Evolutionary conservation across 306 rosid genomes (phyloP), one percentile per base, ranked within the genome.

Genomic region (Psophocarpus tetragonolobus): DNA sequence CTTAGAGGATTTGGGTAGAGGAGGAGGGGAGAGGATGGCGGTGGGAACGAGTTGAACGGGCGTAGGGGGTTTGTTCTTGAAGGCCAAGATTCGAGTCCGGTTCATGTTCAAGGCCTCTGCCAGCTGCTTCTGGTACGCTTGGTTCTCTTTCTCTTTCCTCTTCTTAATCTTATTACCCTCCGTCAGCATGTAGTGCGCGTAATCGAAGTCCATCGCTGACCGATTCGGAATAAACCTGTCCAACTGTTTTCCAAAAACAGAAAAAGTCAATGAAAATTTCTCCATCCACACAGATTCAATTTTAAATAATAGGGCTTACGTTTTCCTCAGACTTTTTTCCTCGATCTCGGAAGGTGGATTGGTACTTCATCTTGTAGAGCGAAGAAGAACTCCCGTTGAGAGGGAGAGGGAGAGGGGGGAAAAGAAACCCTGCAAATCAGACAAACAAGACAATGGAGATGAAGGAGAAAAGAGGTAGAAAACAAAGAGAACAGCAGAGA

Each of bases 61-160:
- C 0, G 82, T 74, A 0, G 91, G 91, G 4, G 96, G 92, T 77
- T 88, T 92, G 85, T 92, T 88, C 93, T 87, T 92, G 91, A 90
- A 89, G n/a, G 97, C 96, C 48, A 92, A 88, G 68, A 90, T 90
- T 71, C 92, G 83, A 3, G 88, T 82, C 3, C 92, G 78, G 80
- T 89, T 85, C 90, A 92, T 92, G 89, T 92, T 89, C 60, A 82
- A 66, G 8, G 92, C 82, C 72, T 88, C 96, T 0, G 92, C 89
- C 61, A 92, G 76, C 18, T 68, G 82, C 84, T 84, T 86, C 77
- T 53, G 87, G 61, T 88, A 92, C 23, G 93, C 92, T 73, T 84
- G 88, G 72, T 88, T 92, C 73, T 88, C 97, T 83, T 87, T 88
- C 63, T 26, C 63, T 14, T 27, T 56, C 58, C 67, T 85, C 81